These are phyloP conservation scores for Umbelopsis vinacea DNA, from an alignment of 192 early-diverging fungal genomes.

Conservation along the genomic window DNA sequence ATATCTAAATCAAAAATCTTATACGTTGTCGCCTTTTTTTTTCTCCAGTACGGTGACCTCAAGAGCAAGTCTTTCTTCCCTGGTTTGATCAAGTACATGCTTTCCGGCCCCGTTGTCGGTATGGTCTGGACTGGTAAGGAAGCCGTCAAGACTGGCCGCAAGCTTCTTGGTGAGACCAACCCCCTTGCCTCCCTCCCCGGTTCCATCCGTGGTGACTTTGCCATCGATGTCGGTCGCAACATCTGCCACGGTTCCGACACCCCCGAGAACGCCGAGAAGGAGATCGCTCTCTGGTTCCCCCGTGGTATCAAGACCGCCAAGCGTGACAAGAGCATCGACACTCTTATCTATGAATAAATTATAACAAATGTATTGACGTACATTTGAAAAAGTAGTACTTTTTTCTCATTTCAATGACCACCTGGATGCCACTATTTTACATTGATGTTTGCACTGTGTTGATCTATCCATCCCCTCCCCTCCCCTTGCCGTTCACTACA, in stretches of 20 bases:
- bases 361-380: conserved; percentile 24
- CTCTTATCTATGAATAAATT: conserved; percentile 45
- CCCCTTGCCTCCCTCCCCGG: conserved; percentile 87
- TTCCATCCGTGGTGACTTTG: conserved; percentile 96
- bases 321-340: conserved; percentile 27
- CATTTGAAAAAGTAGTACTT: conserved; percentile 16
- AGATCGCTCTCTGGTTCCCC: conserved; percentile 68
- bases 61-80: conserved; percentile 90
- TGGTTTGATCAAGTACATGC: conserved; percentile 80
- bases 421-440: too few species aligned
- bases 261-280: conserved; percentile 86
- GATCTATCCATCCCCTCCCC: neutral
- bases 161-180: conserved; percentile 90
- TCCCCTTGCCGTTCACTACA: conserved; percentile 12
- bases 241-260: conserved; percentile 93
- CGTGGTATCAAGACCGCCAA: conserved; percentile 30
- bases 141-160: conserved; percentile 89
- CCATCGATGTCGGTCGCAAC: conserved; percentile 84
- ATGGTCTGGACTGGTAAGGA: conserved; percentile 95
- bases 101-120: conserved; percentile 92
- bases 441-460: too few species aligned
- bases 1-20: neutral
- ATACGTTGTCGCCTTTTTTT: conserved; percentile 2
- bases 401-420: neutral
- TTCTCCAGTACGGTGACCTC: conserved; percentile 83